Conservation (phyloP, 75 land plant genomes). For the Selaginella tamariscina region DNA sequence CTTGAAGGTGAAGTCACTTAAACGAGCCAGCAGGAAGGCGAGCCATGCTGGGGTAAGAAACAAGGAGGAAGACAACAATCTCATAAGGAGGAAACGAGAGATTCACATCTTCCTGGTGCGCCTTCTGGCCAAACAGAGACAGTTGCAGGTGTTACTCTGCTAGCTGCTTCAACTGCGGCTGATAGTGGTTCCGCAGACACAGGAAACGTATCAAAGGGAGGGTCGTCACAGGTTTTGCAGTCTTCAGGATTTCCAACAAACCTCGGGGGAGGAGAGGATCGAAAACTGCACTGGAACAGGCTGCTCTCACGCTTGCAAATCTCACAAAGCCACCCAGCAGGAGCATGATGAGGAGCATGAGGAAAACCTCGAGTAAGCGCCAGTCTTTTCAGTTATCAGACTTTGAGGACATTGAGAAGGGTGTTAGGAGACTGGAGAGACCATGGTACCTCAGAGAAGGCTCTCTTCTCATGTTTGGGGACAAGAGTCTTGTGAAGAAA, state of each 20-base stretch:
- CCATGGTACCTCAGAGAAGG: slow-evolving; percentile 25
- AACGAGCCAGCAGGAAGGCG: too few relatives aligned
- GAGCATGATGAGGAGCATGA: not conserved
- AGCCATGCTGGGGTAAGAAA: too few relatives aligned
- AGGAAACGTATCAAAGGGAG: not conserved
- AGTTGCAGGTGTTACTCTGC: not conserved
- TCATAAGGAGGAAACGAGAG: not conserved
- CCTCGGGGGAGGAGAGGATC: slow-evolving; percentile 5
- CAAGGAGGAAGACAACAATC: not conserved
- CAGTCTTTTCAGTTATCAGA: slow-evolving; percentile 22
- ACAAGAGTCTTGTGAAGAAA: slow-evolving; percentile 8
- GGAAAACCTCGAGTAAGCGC: not conserved
- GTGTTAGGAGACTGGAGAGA: not conserved
- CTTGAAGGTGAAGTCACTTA: slow-evolving; percentile 20
- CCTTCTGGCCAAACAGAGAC: not conserved
- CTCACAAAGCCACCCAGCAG: not conserved
- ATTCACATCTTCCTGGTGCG: slow-evolving; percentile 1
- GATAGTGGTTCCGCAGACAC: too few relatives aligned
- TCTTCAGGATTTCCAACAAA: slow-evolving; percentile 20
- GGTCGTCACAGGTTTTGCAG: slow-evolving; percentile 20
- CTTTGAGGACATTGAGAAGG: slow-evolving; percentile 21
- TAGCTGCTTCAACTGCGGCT: too few relatives aligned
- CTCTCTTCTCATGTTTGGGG: slow-evolving; percentile 20
- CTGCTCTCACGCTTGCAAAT: slow-evolving; percentile 14
- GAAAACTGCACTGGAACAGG: slow-evolving; percentile 22